Percentiles rank a stretch among this genome's conserved stretches.
These are phyloP conservation scores for Capronia americana DNA, from an alignment of 2,329 filamentous ascomycete species.

Conservation along the genomic window DNA sequence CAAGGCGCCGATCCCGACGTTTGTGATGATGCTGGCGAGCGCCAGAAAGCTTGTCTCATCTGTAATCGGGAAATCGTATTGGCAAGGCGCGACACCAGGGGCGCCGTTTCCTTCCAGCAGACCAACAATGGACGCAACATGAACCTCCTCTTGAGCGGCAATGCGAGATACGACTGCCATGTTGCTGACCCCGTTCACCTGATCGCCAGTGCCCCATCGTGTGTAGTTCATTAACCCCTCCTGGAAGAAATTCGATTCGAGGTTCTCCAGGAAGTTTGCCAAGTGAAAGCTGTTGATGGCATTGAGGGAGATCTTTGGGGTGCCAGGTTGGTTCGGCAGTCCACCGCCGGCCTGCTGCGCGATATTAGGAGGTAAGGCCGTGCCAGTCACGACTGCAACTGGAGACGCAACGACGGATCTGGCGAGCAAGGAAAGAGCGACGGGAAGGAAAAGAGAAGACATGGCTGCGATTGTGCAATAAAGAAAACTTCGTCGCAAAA, in stretches of 20 bases:
- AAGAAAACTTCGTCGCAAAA: conserved; percentile 11
- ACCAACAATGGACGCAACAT: conserved; percentile 39
- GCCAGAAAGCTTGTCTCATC: conserved; percentile 41
- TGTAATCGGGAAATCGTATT: conserved; percentile 42
- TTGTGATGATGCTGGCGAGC: conserved; percentile 44
- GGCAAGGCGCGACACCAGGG: conserved; percentile 40
- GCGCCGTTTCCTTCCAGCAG: conserved; percentile 40
- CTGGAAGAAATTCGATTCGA: conserved; percentile 42
- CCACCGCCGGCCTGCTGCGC: conserved; percentile 31
- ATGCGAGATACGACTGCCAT: conserved; percentile 43
- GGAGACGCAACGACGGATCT: conserved; percentile 23
- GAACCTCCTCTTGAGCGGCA: conserved; percentile 41
- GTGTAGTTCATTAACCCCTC: conserved; percentile 42
- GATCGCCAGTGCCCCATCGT: conserved; percentile 40
- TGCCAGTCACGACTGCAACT: conserved; percentile 24
- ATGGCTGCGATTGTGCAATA: conserved; percentile 22
- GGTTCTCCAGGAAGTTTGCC: conserved; percentile 44
- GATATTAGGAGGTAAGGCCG: conserved; percentile 28
- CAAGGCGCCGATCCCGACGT: conserved; percentile 42
- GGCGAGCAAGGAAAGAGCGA: conserved; percentile 26
- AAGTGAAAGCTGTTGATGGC: conserved; percentile 36
- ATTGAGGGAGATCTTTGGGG: conserved; percentile 20
- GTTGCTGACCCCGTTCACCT: conserved; percentile 41
- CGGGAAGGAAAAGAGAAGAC: conserved; percentile 24
- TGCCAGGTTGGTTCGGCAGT: conserved; percentile 23